Percentiles rank a stretch among this genome's conserved stretches.
Evolutionary conservation across 208 protist species (phyloP).

Genomic region (Angomonas desouzai): DNA sequence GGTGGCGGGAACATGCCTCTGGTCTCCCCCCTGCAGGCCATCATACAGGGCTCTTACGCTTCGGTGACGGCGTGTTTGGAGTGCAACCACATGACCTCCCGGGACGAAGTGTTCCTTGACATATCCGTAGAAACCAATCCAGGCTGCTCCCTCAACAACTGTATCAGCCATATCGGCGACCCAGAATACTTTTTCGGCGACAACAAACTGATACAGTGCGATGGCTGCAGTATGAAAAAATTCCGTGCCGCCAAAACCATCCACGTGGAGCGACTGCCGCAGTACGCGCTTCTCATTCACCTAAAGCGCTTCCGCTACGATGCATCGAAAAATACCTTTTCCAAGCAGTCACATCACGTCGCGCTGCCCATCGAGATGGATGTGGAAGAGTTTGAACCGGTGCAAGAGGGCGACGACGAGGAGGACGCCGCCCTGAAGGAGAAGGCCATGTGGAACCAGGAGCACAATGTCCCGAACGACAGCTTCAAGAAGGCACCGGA

Average conservation of each 20-base stretch:
- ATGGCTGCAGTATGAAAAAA: conserved; percentile 40
- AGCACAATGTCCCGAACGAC: conserved; percentile 17
- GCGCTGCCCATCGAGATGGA: conserved; percentile 85
- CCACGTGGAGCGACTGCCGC: conserved; percentile 77
- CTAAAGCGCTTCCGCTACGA: conserved; percentile 92
- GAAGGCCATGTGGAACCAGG: conserved; percentile 3
- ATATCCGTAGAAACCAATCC: conserved; percentile 75
- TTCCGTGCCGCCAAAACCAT: conserved; percentile 80
- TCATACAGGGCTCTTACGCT: conserved; percentile 71
- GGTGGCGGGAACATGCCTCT: conserved; percentile 14
- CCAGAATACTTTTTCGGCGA: conserved; percentile 73
- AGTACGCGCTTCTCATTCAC: conserved; percentile 85
- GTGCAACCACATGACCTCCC: conserved; percentile 55
- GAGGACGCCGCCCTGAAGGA: conserved; percentile 7
- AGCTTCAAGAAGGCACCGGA: conserved; percentile 34
- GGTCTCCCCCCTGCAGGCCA: conserved; percentile 54
- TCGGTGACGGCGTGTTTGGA: conserved; percentile 74
- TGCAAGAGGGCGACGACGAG: conserved; percentile 20
- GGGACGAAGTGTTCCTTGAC: conserved; percentile 81
- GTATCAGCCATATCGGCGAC: conserved; percentile 68
- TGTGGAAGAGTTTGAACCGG: conserved; percentile 70
- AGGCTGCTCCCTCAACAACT: conserved; percentile 74
- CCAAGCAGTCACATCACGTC: conserved; percentile 84
- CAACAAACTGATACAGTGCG: conserved; percentile 81
- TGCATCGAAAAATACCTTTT: conserved; percentile 50